Evolutionary conservation across 805 yeast genomes (phyloP).

Genomic region (Lipomyces anomalus): DNA sequence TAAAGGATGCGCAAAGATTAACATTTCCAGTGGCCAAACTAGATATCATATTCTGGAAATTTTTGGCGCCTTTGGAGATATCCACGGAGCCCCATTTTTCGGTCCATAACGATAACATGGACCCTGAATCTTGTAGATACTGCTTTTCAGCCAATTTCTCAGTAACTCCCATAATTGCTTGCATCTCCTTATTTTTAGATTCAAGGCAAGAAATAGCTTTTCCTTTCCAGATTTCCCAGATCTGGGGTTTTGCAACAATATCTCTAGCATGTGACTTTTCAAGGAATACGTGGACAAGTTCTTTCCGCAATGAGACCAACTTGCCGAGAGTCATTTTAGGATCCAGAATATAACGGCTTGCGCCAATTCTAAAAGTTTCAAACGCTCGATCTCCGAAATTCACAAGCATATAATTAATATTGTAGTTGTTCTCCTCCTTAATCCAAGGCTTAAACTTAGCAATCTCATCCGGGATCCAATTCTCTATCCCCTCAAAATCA

Average conservation of each 20-base stretch:
- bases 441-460: background rate
- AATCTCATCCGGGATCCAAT: conserved; percentile 8
- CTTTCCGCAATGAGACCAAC: no score
- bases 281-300: no score
- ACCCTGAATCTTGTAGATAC: no score
- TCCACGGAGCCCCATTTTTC: conserved; percentile 18
- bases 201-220: no score
- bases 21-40: conserved; percentile 7
- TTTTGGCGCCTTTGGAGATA: conserved; percentile 17
- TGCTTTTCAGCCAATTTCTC: background rate
- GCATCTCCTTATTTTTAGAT: no score
- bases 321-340: background rate
- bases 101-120: no score
- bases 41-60: conserved; percentile 13
- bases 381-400: conserved; percentile 2
- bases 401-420: background rate
- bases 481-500: conserved; percentile 10
- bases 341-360: conserved; percentile 1
- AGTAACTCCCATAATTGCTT: background rate
- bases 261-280: no score
- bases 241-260: no score
- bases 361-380: conserved; percentile 7
- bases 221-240: no score
- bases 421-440: background rate
- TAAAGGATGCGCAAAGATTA: conserved; percentile 1